Percentiles rank a stretch among this genome's conserved stretches.
These are phyloP conservation scores for Trichoderma pleuroti DNA, from an alignment of 2,329 filamentous ascomycete species.

Conservation along the genomic window DNA sequence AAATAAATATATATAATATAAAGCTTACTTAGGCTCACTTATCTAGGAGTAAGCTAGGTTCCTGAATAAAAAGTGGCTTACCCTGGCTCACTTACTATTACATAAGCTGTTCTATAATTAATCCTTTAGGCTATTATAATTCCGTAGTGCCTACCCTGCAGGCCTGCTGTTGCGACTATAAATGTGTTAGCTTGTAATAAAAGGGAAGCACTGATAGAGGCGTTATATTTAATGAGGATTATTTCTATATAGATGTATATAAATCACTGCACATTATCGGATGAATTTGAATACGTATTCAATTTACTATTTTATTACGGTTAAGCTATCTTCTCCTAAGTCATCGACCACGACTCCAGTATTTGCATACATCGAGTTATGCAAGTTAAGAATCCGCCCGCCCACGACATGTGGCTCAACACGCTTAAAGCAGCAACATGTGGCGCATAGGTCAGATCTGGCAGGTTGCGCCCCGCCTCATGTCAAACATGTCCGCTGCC, in stretches of 20 bases:
- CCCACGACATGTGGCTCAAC: not conserved
- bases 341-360: not conserved
- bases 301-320: not conserved
- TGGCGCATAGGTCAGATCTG: not conserved
- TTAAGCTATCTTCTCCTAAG: not conserved
- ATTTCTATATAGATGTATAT: not conserved
- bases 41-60: not conserved
- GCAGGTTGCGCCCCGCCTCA: not conserved
- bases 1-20: not conserved
- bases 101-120: not conserved
- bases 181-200: conserved; percentile 28
- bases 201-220: not conserved
- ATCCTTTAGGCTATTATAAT: conserved; percentile 20
- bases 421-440: conserved; percentile 5
- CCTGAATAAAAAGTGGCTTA: not conserved
- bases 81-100: not conserved
- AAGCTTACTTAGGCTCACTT: not conserved
- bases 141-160: conserved; percentile 20
- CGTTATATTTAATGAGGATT: not conserved
- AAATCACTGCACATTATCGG: not conserved
- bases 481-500: not conserved
- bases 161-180: conserved; percentile 17
- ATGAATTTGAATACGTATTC: not conserved
- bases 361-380: conserved; percentile 4
- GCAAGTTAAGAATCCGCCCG: not conserved